These are phyloP conservation scores for Westerdykella aurantiaca DNA, from an alignment of 2,329 filamentous ascomycete species.

Conservation along the genomic window DNA sequence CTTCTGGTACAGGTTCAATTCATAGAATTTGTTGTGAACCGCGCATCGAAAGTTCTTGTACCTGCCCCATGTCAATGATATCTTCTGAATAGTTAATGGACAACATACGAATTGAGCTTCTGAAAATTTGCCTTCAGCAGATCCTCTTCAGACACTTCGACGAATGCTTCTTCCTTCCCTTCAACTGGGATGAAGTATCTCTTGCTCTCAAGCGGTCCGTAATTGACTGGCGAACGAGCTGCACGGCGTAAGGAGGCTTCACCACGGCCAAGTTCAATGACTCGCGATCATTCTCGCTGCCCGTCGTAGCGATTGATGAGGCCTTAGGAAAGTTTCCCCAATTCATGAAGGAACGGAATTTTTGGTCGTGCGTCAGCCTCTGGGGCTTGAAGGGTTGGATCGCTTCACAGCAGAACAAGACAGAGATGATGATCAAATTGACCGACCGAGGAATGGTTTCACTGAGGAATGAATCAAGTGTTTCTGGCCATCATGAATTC, in stretches of 20 bases:
- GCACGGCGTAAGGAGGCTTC: conserved; percentile 25
- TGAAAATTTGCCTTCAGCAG: conserved; percentile 42
- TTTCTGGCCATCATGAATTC: too few species aligned
- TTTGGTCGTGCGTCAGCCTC: conserved; percentile 7
- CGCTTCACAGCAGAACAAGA: not conserved
- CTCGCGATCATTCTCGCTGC: not conserved
- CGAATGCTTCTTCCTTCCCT: conserved; percentile 15
- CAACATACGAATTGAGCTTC: conserved; percentile 42
- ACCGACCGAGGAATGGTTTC: conserved; percentile 38
- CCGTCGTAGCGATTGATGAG: not conserved
- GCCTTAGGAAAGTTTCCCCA: conserved; percentile 29
- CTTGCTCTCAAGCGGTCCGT: conserved; percentile 41
- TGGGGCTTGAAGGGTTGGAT: conserved; percentile 7
- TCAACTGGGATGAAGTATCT: conserved; percentile 37
- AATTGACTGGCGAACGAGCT: conserved; percentile 45
- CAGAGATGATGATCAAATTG: conserved; percentile 48
- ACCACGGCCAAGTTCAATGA: too few species aligned
- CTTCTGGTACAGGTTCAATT: conserved; percentile 47
- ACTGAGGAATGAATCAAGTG: too few species aligned
- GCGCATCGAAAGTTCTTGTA: conserved; percentile 47
- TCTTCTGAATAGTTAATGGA: too few species aligned
- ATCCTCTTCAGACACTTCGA: conserved; percentile 35
- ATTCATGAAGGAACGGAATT: conserved; percentile 17
- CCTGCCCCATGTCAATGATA: conserved; percentile 15
- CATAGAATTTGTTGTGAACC: conserved; percentile 45